phyloP scores from a whole-genome alignment of 2,329 filamentous ascomycete genomes.

The Trichoderma pleuroti region DNA sequence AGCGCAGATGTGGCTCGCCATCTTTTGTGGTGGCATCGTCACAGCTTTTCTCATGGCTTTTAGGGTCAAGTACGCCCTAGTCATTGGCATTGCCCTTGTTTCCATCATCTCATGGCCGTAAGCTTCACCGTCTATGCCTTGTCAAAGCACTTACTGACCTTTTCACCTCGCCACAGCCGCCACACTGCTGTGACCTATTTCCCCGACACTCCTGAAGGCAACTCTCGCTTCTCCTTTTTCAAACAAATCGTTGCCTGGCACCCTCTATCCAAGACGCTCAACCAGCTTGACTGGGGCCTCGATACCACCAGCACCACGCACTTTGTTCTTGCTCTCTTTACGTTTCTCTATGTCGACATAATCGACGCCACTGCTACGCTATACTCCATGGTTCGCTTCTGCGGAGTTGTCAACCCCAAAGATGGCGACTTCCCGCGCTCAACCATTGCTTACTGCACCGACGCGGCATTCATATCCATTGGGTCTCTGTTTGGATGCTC shows the following conservation, averaged over 20 bases:
- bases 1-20: conserved; percentile 73
- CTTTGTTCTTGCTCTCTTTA: conserved; percentile 69
- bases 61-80: conserved; percentile 70
- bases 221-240: conserved; percentile 68
- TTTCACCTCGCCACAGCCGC: conserved; percentile 42
- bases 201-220: conserved; percentile 60
- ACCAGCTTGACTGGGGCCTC: conserved; percentile 64
- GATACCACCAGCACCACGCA: conserved; percentile 50
- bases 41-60: conserved; percentile 79
- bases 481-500: conserved; percentile 66
- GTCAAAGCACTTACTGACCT: not conserved
- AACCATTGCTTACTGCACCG: conserved; percentile 72
- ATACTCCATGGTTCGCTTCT: conserved; percentile 79
- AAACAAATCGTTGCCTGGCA: conserved; percentile 68
- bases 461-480: conserved; percentile 68
- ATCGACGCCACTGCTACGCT: conserved; percentile 74
- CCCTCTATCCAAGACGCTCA: conserved; percentile 61
- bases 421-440: conserved; percentile 83
- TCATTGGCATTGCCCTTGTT: conserved; percentile 68
- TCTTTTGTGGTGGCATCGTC: conserved; percentile 74
- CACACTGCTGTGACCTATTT: conserved; percentile 70
- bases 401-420: conserved; percentile 58
- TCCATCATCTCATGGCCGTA: conserved; percentile 73
- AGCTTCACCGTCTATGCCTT: conserved; percentile 31
- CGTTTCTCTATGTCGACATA: conserved; percentile 76